Evolutionary conservation across 2,329 filamentous ascomycete species (phyloP), one percentile per base, ranked within the genome.

Genomic region (Thielaviopsis musarum): DNA sequence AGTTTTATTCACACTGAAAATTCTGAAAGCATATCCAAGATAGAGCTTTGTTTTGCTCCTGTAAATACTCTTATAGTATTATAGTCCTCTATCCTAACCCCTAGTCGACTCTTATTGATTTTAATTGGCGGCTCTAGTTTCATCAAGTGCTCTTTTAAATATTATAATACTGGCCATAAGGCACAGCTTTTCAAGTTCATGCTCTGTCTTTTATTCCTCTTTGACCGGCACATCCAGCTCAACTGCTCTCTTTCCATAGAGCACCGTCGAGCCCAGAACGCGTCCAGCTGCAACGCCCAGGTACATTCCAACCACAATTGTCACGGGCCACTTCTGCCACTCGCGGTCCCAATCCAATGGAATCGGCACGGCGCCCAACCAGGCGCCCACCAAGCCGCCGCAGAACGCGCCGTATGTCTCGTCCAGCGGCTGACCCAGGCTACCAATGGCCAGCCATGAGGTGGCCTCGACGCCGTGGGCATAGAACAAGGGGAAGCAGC

Each of bases 261-360:
- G 70, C 61, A 79, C 56, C 1, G 71, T 73, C 2, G 78, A 79
- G 0, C 84, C 83, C 19, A 82, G 64, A 59, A 81, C 66, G 68
- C 86, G 84, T 1, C 90, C 90, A 13, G 88, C 64, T 1, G 81
- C 76, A 70, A 87, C 90, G 1, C 93, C 93, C 5, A 81, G 72
- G 70, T 95, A 97, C 19, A 87, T 77, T 2, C 93, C 93, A 1
- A 81, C 83, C 4, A 97, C 72, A 61, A 98, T 87, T 0, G 93
- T 98, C 54, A 97, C 85, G 0, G 93, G 93, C 87, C 91, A 98
- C 70, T 85, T 88, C 79, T 98, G 93, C 93, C 93, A 98, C 66
- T 95, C 90, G n/a, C 93, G 83, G 70, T 98, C 93, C 91, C 91
- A 97, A 70, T 98, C 93, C 65, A 98, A 75, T 1, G 93, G 93